Base-by-base conservation (phyloP, 2,329 filamentous ascomycete genomes). In the Myotisia sp. region DNA sequence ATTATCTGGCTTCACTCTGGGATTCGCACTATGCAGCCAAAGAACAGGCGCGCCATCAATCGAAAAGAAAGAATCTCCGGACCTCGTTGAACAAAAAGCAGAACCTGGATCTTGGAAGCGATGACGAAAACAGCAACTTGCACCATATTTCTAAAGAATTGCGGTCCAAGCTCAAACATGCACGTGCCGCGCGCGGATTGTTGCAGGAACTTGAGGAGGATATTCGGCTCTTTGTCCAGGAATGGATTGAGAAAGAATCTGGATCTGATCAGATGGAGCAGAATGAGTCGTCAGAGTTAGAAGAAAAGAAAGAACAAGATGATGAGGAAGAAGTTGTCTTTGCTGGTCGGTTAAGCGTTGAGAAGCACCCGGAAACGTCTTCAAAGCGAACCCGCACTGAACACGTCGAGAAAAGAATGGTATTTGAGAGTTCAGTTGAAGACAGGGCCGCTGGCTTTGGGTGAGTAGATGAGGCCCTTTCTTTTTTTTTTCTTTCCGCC, bases 301-400 rank as follows among this genome's bases (percentile, higher is more conserved):
- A 33, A 8, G 16, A 20, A 8, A 16, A 28, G 9, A 47, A 47
- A 10, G 46, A 40, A 7, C 66, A 70, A 35, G 65, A 65, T 26
- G 70, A 70, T 19, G 84, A 92, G 41, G 85, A 93, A 42, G 84
- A 93, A 59, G 84, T 94, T 44, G 85, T 94, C 7, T 94, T 94
- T 54, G 75, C 92, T 4, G 86, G 82, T 1, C 63, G 72, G 6
- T n/a, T n/a, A n/a, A n/a, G n/a, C n/a, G n/a, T n/a, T n/a, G 71
- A 75, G 51, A 61, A 59, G 47, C 66, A 65, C 2, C 58, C 65
- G 26, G 62, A 69, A 26, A 63, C 72, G 41, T 41, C 50, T 22
- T 45, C 42, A 48, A 33, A 47, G 48, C 21, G 48, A 52, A 35
- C 43, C 35, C 26, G 38, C 41, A 5, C 44, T 44, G 62, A 65